A percentile compares a stretch with the other conserved stretches of the same genome.
phyloP scores from a whole-genome alignment of 257 asterid species.

The Orobanche coerulescens region DNA sequence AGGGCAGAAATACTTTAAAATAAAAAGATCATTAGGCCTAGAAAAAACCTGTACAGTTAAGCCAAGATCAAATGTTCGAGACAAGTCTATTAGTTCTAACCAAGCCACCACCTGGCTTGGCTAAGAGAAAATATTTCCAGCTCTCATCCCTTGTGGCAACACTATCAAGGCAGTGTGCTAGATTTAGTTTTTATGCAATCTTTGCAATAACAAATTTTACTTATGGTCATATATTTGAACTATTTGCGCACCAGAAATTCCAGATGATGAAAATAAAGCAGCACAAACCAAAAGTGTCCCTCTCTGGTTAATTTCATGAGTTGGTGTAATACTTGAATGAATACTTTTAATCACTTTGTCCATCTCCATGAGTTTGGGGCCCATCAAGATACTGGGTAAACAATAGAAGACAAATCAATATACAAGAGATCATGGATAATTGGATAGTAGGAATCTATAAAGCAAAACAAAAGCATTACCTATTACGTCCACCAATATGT shows the following conservation, averaged over 20 bases:
- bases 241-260: conserved; percentile 42
- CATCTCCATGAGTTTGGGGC: conserved; percentile 83
- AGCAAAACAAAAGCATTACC: conserved; percentile 32
- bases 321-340: conserved; percentile 37
- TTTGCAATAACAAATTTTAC: conserved; percentile 1
- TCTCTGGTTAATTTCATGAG: conserved; percentile 37
- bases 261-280: conserved; percentile 51
- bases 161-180: neutral
- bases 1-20: neutral
- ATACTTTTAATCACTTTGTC: conserved; percentile 64
- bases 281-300: conserved; percentile 97
- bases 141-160: conserved; percentile 1
- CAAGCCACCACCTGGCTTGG: conserved; percentile 1
- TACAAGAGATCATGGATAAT: conserved; percentile 15
- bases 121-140: conserved; percentile 7
- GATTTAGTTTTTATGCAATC: conserved; percentile 7
- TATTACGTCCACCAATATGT: conserved; percentile 84
- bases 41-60: neutral
- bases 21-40: neutral
- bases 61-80: neutral
- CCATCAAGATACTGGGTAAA: conserved; percentile 60
- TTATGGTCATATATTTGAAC: conserved; percentile 21
- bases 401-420: neutral
- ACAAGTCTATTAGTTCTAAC: conserved; percentile 1
- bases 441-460: neutral